Conservation (phyloP, 371 early-diverging fungal species). For the Vairimorpha ceranae region DNA sequence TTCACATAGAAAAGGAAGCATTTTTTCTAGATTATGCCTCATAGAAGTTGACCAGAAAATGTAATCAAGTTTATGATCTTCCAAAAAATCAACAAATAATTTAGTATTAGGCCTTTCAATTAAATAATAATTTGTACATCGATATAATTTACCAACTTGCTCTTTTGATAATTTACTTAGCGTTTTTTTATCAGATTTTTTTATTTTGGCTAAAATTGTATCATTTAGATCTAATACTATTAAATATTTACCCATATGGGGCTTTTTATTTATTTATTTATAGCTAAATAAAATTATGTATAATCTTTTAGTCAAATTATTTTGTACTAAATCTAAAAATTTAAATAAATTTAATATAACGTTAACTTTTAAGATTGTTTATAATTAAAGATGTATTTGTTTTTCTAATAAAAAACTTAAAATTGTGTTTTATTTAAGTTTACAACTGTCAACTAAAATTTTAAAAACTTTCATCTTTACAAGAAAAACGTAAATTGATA, state of each 20-base stretch:
- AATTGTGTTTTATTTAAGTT: too few species aligned
- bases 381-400: too few species aligned
- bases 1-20: conserved; percentile 25
- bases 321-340: too few species aligned
- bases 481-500: too few species aligned
- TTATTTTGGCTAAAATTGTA: not conserved
- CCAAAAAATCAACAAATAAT: conserved; percentile 37
- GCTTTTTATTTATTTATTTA: too few species aligned
- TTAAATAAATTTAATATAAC: too few species aligned
- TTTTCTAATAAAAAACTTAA: too few species aligned
- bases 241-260: not conserved
- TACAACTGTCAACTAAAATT: too few species aligned
- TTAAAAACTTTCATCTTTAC: too few species aligned
- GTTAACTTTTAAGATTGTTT: too few species aligned
- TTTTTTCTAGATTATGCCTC: conserved; percentile 45
- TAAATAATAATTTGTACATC: conserved; percentile 10
- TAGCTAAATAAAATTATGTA: too few species aligned
- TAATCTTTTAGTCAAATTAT: too few species aligned
- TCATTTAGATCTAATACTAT: conserved; percentile 3
- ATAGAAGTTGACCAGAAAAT: conserved; percentile 57
- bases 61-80: conserved; percentile 37
- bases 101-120: conserved; percentile 47
- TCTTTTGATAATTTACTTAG: not conserved
- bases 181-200: not conserved
- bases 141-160: not conserved